Base-by-base conservation (phyloP, 352 stramenopile species). In the Peronospora destructor region DNA sequence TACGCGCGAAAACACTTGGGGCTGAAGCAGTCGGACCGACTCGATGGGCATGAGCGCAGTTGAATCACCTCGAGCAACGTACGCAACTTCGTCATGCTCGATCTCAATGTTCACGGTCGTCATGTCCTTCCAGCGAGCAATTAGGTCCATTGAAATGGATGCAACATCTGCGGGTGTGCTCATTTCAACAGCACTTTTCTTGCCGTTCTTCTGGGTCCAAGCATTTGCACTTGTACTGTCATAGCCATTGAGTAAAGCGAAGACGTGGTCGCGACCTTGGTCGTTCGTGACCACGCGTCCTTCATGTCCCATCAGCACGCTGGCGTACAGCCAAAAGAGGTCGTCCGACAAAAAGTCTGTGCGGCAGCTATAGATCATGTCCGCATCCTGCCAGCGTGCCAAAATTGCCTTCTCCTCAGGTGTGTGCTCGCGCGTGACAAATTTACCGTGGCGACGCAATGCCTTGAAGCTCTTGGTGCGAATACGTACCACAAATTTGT, bases 311-410 rank as follows among this genome's bases (percentile, higher is more conserved):
- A 91, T 50, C 14, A 87, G 64, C 39, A 95, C 72, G 28, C 88
- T 95, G 7, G 88, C 93, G 63, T 98, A 98, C 28, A 99, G 68
- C 96, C 96, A 99, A 68, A 97, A 98, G 70, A 96, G 96, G 71
- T 99, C 96, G 71, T 99, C 96, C 19, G 81, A 87, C 19, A 86
- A 54, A 33, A 71, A 69, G 84, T 68, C 91, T 45, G 61, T 81
- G 46, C 50, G 87, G 70, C 70, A 97, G 84, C 53, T 93, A 65
- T 96, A 98, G 14, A 98, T 67, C n/a, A 96, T 70, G 30, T 79
- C 71, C n/a, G 80, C 45, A 1, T 76, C 51, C 19, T 73, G 59
- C 64, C 94, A 97, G 14, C 66, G 64, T 1, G 71, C 50, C n/a
- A 91, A 39, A 37, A 85, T 77, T 2, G 55, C 55, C 50, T 77